Conservation (phyloP, 2,329 filamentous ascomycete genomes). For the Cladosporium sp. region DNA sequence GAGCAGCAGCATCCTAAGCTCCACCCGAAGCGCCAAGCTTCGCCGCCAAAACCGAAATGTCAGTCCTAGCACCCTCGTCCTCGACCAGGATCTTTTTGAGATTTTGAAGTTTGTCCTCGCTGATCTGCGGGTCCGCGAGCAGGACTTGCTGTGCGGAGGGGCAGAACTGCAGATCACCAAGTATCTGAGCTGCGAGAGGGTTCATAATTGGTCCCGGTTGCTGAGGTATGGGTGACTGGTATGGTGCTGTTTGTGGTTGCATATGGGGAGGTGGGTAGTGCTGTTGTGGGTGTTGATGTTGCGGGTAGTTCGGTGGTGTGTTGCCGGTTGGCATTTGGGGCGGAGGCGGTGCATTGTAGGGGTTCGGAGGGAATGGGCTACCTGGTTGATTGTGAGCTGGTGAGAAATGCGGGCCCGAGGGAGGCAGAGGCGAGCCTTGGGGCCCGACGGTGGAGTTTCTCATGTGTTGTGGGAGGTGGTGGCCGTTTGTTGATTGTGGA, state of each 20-base stretch:
- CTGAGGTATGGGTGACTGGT: constrained; percentile 22
- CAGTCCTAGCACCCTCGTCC: constrained; percentile 64
- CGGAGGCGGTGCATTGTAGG: constrained; percentile 38
- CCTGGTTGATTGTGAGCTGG: constrained; percentile 28
- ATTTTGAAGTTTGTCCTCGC: constrained; percentile 66
- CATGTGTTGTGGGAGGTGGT: constrained; percentile 29
- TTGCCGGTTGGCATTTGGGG: constrained; percentile 42
- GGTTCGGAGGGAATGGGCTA: constrained; percentile 12
- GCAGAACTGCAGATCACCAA: constrained; percentile 45
- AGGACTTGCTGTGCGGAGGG: constrained; percentile 45
- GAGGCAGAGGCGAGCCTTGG: constrained; percentile 17
- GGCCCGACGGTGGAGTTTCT: constrained; percentile 22
- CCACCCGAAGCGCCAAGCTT: constrained; percentile 23
- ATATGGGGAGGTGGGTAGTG: constrained; percentile 27
- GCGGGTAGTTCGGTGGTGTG: constrained; percentile 27
- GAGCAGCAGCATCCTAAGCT: constrained; percentile 2
- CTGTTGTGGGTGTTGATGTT: constrained; percentile 36
- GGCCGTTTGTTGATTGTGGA: constrained; percentile 22
- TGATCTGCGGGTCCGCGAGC: constrained; percentile 37
- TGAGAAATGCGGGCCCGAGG: constrained; percentile 21
- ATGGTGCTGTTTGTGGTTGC: constrained; percentile 33
- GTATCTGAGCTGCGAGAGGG: constrained; percentile 41
- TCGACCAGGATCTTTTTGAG: constrained; percentile 67
- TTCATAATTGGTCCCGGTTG: constrained; percentile 28
- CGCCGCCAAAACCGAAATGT: constrained; percentile 43